Evolutionary conservation across 2,329 filamentous ascomycete species (phyloP), one percentile per base, ranked within the genome.

Genomic region (Fusarium solani-melongenae): DNA sequence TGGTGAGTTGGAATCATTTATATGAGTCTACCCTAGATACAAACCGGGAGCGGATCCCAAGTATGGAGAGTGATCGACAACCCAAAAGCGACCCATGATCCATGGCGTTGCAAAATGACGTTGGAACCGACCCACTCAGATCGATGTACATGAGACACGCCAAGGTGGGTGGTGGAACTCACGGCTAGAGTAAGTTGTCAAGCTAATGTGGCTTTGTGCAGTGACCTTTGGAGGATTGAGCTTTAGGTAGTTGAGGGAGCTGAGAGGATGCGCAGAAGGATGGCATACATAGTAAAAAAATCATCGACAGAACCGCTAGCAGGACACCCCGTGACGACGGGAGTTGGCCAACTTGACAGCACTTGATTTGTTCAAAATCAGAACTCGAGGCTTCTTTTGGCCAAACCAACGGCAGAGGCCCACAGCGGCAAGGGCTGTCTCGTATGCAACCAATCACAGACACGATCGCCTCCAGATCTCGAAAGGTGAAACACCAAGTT

Each of bases 141-240:
- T 29, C 36, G 70, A 68, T 71, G 49, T 61, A 74, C 56, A 59
- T 75, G 72, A 74, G 71, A 75, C 72, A 68, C 66, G 72, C 72
- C 67, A 74, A 72, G 57, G 51, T 59, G 34, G 33, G 20, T 24
- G 33, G 53, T 62, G 67, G 62, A 59, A 49, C 56, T 12, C 15
- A 51, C 56, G 34, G 36, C 36, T 55, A 15, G 29, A 44, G 55
- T 33, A 20, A 38, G 34, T 64, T 66, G 64, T 62, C 41, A 67
- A 58, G 69, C 65, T 38, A 27, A 31, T 39, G 15, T 58, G 36
- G 34, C 56, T n/a, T 51, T 31, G 46, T 31, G 46, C 27, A 58
- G 55, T n/a, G 36, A 24, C 56, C 36, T 29, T 20, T 10, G 27
- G 57, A 46, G 38, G 20, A 14, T 33, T 29, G 9, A 46, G 29